Conservation (phyloP, 169 alveolate genomes). For the Plasmodium billcollinsi region DNA sequence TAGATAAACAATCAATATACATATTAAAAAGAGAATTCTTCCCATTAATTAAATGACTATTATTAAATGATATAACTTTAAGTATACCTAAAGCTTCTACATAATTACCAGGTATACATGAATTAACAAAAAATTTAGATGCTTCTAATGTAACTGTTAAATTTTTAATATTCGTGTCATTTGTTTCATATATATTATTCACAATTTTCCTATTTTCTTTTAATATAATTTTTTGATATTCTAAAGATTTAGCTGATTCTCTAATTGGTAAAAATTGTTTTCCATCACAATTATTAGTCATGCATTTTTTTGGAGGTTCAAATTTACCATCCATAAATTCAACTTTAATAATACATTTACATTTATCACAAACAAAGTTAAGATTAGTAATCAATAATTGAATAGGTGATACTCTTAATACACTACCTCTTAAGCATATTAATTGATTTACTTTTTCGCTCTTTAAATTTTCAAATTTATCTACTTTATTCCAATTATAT, state of each 20-base stretch:
- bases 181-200: slow-evolving; percentile 34
- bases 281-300: slow-evolving; percentile 34
- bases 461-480: slow-evolving; percentile 57
- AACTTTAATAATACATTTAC: slow-evolving; percentile 28
- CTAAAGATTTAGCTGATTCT: slow-evolving; percentile 74
- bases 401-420: slow-evolving; percentile 70
- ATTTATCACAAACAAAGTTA: slow-evolving; percentile 67
- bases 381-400: slow-evolving; percentile 47
- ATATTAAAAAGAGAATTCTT: slow-evolving; percentile 65
- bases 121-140: slow-evolving; percentile 55
- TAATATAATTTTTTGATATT: slow-evolving; percentile 57
- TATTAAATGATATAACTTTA: slow-evolving; percentile 46
- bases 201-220: slow-evolving; percentile 61
- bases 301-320: slow-evolving; percentile 58
- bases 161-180: slow-evolving; percentile 28
- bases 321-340: slow-evolving; percentile 68
- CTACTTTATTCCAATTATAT: slow-evolving; percentile 65
- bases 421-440: slow-evolving; percentile 62
- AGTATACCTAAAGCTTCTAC: slow-evolving; percentile 66
- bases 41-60: slow-evolving; percentile 51
- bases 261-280: slow-evolving; percentile 25
- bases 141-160: slow-evolving; percentile 51
- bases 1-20: slow-evolving; percentile 65
- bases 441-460: slow-evolving; percentile 73
- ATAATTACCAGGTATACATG: slow-evolving; percentile 58